These are phyloP conservation scores for Triangularia verruculosa DNA, from an alignment of 2,329 filamentous ascomycete genomes.

Conservation along the genomic window DNA sequence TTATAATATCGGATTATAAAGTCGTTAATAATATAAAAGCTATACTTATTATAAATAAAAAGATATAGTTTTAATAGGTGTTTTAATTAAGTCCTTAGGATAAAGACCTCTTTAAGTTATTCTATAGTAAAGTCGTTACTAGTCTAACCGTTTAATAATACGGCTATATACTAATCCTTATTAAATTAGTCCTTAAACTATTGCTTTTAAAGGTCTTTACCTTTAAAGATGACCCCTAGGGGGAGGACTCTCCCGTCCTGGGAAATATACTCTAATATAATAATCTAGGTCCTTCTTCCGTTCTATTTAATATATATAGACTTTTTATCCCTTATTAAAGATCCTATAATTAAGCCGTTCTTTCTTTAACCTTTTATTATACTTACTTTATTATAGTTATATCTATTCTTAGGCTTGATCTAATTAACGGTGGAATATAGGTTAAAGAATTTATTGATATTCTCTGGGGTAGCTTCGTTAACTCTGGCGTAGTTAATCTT, in stretches of 20 bases:
- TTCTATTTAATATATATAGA: not conserved
- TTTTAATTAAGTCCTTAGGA: not conserved
- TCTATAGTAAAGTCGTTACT: constrained; percentile 1
- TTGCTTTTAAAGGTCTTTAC: not conserved
- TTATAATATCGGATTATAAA: constrained; percentile 6
- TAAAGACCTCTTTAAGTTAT: constrained; percentile 5
- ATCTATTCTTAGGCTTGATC: not conserved
- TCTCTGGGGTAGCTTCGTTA: not conserved
- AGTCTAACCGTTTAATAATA: constrained; percentile 3
- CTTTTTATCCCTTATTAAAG: not conserved
- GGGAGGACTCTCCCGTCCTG: not conserved
- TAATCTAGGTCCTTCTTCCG: not conserved
- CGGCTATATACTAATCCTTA: not conserved
- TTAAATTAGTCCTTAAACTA: not conserved
- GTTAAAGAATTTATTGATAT: constrained; percentile 8
- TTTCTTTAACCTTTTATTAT: constrained; percentile 8
- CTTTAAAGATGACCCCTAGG: constrained; percentile 7
- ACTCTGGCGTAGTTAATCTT: not conserved
- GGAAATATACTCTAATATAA: constrained; percentile 7
- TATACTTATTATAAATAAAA: constrained; percentile 3
- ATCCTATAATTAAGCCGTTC: constrained; percentile 1
- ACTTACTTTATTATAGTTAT: constrained; percentile 4
- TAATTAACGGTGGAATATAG: not conserved
- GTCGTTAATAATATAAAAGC: not conserved
- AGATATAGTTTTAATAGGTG: not conserved